These are phyloP conservation scores for Tetrahymena thermophila DNA, from an alignment of 73 alveolate species.

Conservation along the genomic window DNA sequence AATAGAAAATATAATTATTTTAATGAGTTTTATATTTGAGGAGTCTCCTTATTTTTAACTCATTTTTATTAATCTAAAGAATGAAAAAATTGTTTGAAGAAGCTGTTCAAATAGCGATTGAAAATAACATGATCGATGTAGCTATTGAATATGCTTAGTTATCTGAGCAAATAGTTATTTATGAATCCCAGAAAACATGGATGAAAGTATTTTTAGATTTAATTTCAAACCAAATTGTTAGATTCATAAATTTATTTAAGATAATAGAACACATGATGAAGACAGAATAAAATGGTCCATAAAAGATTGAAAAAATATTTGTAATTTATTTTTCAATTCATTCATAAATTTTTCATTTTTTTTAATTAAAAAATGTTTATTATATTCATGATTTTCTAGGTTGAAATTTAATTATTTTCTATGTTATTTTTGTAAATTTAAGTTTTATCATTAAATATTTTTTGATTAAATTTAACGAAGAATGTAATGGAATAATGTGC, in stretches of 20 bases:
- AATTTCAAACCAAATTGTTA: neutral
- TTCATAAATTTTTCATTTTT: too few relatives aligned
- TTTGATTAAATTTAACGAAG: neutral
- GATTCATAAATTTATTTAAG: neutral
- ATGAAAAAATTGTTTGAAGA: neutral
- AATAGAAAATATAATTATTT: neutral
- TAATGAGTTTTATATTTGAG: neutral
- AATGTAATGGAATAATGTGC: neutral
- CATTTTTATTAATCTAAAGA: neutral
- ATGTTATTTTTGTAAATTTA: too few relatives aligned
- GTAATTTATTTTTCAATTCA: neutral
- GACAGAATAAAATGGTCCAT: neutral
- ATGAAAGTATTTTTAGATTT: neutral
- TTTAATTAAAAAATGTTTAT: too few relatives aligned
- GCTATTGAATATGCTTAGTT: neutral
- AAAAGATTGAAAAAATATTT: neutral
- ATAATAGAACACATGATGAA: neutral
- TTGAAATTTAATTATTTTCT: too few relatives aligned
- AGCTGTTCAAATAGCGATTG: neutral
- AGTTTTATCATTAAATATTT: too few relatives aligned
- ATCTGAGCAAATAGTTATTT: neutral
- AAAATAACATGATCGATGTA: neutral
- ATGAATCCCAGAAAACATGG: neutral
- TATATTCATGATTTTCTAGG: too few relatives aligned
- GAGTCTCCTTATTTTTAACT: neutral